These are phyloP conservation scores for Dipteronia sinensis DNA, from an alignment of 345 rosid species.

Conservation along the genomic window DNA sequence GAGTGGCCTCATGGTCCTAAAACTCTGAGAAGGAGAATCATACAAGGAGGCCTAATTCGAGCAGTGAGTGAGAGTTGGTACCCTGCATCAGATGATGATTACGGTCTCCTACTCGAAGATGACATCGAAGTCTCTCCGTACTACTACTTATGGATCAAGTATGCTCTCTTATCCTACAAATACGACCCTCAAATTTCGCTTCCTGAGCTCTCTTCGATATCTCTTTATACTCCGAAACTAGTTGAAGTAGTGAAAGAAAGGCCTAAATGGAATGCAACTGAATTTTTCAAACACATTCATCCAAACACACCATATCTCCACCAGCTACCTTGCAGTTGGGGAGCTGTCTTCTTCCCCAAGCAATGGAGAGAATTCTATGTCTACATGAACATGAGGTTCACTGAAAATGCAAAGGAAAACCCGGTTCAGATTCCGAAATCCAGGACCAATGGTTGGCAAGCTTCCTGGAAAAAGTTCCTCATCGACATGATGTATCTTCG, in stretches of 20 bases:
- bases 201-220: slow-evolving; percentile 87
- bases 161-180: slow-evolving; percentile 87
- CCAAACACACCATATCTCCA: slow-evolving; percentile 96
- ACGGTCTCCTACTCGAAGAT: slow-evolving; percentile 86
- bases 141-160: slow-evolving; percentile 93
- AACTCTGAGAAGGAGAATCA: slow-evolving; percentile 86
- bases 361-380: slow-evolving; percentile 98
- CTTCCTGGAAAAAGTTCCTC: slow-evolving; percentile 97
- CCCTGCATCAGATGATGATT: slow-evolving; percentile 88
- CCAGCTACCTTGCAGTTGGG: slow-evolving; percentile 98
- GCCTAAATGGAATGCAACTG: slow-evolving; percentile 92
- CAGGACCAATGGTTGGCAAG: slow-evolving; percentile 99
- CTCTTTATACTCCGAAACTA: slow-evolving; percentile 84
- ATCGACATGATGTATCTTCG: slow-evolving; percentile 97
- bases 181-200: slow-evolving; percentile 84
- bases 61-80: slow-evolving; percentile 99
- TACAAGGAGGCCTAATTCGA: slow-evolving; percentile 97
- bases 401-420: slow-evolving; percentile 77
- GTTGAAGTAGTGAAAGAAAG: slow-evolving; percentile 96
- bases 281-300: slow-evolving; percentile 78
- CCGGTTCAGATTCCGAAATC: slow-evolving; percentile 97
- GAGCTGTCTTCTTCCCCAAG: slow-evolving; percentile 97
- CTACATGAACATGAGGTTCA: slow-evolving; percentile 99
- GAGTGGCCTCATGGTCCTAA: slow-evolving; percentile 95
- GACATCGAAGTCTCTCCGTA: slow-evolving; percentile 98